Evolutionary conservation across 2,329 filamentous ascomycete species (phyloP).

Genomic region (Verticillium zaregamsianum): DNA sequence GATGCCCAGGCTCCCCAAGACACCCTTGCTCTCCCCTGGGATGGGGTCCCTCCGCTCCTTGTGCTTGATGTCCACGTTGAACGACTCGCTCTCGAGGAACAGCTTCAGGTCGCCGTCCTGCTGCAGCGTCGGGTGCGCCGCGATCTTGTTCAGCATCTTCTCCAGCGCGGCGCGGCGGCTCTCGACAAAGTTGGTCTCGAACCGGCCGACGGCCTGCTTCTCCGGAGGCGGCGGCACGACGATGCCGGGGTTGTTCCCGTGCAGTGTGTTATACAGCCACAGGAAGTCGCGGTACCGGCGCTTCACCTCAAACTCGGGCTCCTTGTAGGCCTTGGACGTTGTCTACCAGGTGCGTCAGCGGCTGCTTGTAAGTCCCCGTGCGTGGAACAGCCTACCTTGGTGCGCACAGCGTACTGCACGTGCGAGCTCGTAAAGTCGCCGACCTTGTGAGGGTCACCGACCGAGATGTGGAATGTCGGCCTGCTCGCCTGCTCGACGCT

Average conservation of each 20-base stretch:
- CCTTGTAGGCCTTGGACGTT: slow-evolving; percentile 91
- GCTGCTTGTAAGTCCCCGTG: not conserved
- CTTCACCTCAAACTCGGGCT: slow-evolving; percentile 88
- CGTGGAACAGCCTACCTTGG: slow-evolving; percentile 57
- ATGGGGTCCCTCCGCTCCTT: slow-evolving; percentile 89
- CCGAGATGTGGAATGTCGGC: slow-evolving; percentile 82
- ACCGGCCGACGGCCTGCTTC: slow-evolving; percentile 94
- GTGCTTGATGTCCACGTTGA: slow-evolving; percentile 96
- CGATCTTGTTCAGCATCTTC: slow-evolving; percentile 96
- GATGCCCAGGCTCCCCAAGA: slow-evolving; percentile 81
- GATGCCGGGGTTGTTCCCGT: slow-evolving; percentile 90
- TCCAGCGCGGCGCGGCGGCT: slow-evolving; percentile 85
- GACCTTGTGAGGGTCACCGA: slow-evolving; percentile 97
- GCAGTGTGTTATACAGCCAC: slow-evolving; percentile 94
- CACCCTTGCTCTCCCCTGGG: slow-evolving; percentile 85
- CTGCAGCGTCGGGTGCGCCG: slow-evolving; percentile 82
- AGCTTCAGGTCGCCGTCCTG: slow-evolving; percentile 93
- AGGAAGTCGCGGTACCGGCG: slow-evolving; percentile 94
- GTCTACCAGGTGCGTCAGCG: slow-evolving; percentile 52
- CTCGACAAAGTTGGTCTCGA: slow-evolving; percentile 96
- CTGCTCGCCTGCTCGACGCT: slow-evolving; percentile 92
- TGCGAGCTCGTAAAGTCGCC: slow-evolving; percentile 95
- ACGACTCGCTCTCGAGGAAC: slow-evolving; percentile 92
- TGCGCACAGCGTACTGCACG: slow-evolving; percentile 94
- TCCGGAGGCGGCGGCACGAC: slow-evolving; percentile 95